phyloP scores from a whole-genome alignment of 1,139 yeast species.

The Geotrichum australiense region DNA sequence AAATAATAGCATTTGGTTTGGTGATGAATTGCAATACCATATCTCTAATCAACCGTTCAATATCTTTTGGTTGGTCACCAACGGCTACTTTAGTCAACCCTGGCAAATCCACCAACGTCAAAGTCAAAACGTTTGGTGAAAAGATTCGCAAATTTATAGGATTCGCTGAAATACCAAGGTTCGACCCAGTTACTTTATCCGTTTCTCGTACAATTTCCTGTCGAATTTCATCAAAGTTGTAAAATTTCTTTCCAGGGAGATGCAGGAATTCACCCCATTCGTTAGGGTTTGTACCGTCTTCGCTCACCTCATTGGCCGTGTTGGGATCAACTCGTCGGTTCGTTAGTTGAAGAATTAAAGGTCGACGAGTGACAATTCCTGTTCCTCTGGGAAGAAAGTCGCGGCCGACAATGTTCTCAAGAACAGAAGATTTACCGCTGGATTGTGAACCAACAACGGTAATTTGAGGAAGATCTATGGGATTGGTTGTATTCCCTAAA shows the following conservation, averaged over 20 bases:
- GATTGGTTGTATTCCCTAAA: slow-evolving; percentile 51
- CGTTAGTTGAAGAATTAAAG: slow-evolving; percentile 73
- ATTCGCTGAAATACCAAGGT: slow-evolving; percentile 83
- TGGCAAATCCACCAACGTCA: slow-evolving; percentile 94
- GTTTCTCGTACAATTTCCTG: slow-evolving; percentile 89
- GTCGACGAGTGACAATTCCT: slow-evolving; percentile 93
- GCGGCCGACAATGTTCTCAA: slow-evolving; percentile 91
- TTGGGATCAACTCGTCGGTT: slow-evolving; percentile 47
- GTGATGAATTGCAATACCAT: slow-evolving; percentile 92
- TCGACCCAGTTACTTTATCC: slow-evolving; percentile 87
- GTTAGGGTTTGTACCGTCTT: slow-evolving; percentile 65
- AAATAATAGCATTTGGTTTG: slow-evolving; percentile 90
- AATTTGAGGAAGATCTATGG: slow-evolving; percentile 81
- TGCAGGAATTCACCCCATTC: slow-evolving; percentile 99
- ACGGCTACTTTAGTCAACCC: slow-evolving; percentile 99
- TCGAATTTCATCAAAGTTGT: slow-evolving; percentile 85
- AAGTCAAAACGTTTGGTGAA: slow-evolving; percentile 91
- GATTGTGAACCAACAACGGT: slow-evolving; percentile 97
- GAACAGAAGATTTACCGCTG: slow-evolving; percentile 86
- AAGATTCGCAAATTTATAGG: slow-evolving; percentile 92
- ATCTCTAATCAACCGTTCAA: slow-evolving; percentile 88
- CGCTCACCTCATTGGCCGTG: slow-evolving; percentile 16
- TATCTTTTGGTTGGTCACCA: slow-evolving; percentile 98
- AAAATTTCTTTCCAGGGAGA: slow-evolving; percentile 80
- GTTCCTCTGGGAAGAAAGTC: slow-evolving; percentile 95